Conservation (phyloP, 345 rosid species). For the Turritis glabra region DNA sequence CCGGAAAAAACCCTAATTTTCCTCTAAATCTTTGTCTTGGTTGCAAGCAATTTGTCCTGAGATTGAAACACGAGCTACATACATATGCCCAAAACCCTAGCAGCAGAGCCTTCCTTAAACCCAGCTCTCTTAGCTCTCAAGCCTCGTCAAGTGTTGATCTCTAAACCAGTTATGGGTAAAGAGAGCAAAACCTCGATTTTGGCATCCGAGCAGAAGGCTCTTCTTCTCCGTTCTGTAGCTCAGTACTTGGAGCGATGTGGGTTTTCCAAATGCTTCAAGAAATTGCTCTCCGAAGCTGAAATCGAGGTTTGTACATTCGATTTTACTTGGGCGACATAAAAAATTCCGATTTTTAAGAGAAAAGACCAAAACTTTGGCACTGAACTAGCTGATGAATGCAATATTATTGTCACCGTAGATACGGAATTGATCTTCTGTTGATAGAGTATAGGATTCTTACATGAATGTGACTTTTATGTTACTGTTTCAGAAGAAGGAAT, state of each 20-base stretch:
- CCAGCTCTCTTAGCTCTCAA: constrained; percentile 45
- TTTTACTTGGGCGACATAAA: neutral
- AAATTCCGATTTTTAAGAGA: neutral
- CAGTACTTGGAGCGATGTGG: constrained; percentile 55
- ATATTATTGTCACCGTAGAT: neutral
- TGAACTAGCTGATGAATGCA: constrained; percentile 13
- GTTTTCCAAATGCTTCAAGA: constrained; percentile 69
- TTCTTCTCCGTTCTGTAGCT: constrained; percentile 58
- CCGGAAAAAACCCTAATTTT: constrained; percentile 29
- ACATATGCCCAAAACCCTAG: constrained; percentile 36
- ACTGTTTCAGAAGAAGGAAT: constrained; percentile 53
- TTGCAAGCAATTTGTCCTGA: neutral
- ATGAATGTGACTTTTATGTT: neutral
- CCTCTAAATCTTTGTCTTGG: too few species aligned
- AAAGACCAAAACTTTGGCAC: too few species aligned
- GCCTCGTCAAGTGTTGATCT: constrained; percentile 62
- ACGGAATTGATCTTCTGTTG: neutral
- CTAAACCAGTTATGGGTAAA: constrained; percentile 37
- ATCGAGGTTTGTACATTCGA: constrained; percentile 46
- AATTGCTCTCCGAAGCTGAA: constrained; percentile 62
- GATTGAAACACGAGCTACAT: constrained; percentile 27
- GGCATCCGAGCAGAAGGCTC: constrained; percentile 41
- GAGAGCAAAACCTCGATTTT: constrained; percentile 26
- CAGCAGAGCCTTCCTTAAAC: constrained; percentile 29
- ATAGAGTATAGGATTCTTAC: neutral